Percentiles rank a stretch among this genome's conserved stretches.
Conservation (phyloP, 805 yeast genomes). For the Candida morakotiae region DNA sequence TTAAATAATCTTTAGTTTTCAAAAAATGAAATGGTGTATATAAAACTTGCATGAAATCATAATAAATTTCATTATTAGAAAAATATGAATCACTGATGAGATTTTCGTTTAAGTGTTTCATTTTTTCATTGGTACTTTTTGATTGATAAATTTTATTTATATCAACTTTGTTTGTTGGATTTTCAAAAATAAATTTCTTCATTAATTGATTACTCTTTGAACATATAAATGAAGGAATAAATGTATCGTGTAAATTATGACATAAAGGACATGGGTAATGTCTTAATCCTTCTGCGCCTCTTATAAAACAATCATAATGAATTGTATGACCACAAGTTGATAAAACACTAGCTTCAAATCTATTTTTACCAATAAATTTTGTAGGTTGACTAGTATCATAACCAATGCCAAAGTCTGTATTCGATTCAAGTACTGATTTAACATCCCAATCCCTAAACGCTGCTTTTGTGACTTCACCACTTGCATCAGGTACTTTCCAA, state of each 20-base stretch:
- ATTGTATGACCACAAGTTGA: constrained; percentile 52
- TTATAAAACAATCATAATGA: constrained; percentile 43
- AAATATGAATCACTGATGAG: constrained; percentile 15
- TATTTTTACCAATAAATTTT: constrained; percentile 13
- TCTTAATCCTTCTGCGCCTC: constrained; percentile 20
- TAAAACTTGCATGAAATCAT: constrained; percentile 2
- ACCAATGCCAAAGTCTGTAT: constrained; percentile 15
- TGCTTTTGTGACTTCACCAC: constrained; percentile 12
- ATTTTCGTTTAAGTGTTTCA: constrained; percentile 17
- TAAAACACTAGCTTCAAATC: constrained; percentile 22
- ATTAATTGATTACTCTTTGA: constrained; percentile 17
- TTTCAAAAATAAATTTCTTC: constrained; percentile 8
- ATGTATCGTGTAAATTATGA: constrained; percentile 39
- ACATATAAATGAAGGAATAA: constrained; percentile 40
- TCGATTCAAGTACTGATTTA: constrained; percentile 15
- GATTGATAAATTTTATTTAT: constrained; percentile 22
- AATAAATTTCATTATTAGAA: background rate
- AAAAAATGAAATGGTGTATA: constrained; percentile 1
- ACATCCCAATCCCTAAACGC: constrained; percentile 23
- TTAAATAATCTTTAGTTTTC: constrained; percentile 1
- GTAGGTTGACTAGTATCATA: constrained; percentile 11
- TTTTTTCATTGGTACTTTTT: constrained; percentile 21
- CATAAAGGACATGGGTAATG: constrained; percentile 49
- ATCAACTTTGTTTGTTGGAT: constrained; percentile 11
- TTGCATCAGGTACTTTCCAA: constrained; percentile 40